These are phyloP conservation scores for Fraxinus sp. DNA, from an alignment of 305 asterid genomes.

Conservation along the genomic window DNA sequence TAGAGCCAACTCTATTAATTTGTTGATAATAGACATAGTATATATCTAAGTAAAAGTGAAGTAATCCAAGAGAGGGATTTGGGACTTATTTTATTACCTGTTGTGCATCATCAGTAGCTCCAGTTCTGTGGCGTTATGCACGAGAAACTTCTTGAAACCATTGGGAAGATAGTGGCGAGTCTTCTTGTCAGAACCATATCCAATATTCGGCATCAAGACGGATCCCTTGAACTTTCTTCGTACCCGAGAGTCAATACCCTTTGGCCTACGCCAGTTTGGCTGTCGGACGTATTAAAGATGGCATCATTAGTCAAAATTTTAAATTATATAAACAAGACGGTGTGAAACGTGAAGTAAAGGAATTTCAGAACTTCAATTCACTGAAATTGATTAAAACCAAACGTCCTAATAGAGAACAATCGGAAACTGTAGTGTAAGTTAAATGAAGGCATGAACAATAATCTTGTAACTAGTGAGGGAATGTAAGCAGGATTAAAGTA, in stretches of 20 bases:
- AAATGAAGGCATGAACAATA: background rate
- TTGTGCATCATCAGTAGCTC: conserved; percentile 71
- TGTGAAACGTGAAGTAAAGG: background rate
- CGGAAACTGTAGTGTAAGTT: background rate
- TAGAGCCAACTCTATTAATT: too few relatives aligned
- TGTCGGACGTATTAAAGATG: background rate
- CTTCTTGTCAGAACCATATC: conserved; percentile 66
- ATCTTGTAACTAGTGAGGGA: background rate
- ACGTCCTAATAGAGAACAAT: background rate
- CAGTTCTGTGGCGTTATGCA: conserved; percentile 60
- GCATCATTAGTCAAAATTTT: background rate
- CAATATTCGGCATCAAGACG: conserved; percentile 67
- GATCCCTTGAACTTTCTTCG: conserved; percentile 77
- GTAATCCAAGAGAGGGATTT: background rate
- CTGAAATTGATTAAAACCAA: background rate
- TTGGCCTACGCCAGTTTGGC: conserved; percentile 67
- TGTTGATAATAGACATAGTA: background rate
- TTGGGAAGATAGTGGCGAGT: conserved; percentile 68
- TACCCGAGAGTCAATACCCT: conserved; percentile 78
- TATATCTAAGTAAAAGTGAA: background rate
- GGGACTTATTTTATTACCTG: conserved; percentile 28
- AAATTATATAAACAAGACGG: background rate
- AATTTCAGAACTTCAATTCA: background rate
- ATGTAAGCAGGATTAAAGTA: conserved; percentile 71
- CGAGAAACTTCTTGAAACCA: conserved; percentile 66